A percentile compares a stretch with the other conserved stretches of the same genome.
These are phyloP conservation scores for Auriscalpium orientale DNA, from an alignment of 768 basidiomycete species.

Conservation along the genomic window DNA sequence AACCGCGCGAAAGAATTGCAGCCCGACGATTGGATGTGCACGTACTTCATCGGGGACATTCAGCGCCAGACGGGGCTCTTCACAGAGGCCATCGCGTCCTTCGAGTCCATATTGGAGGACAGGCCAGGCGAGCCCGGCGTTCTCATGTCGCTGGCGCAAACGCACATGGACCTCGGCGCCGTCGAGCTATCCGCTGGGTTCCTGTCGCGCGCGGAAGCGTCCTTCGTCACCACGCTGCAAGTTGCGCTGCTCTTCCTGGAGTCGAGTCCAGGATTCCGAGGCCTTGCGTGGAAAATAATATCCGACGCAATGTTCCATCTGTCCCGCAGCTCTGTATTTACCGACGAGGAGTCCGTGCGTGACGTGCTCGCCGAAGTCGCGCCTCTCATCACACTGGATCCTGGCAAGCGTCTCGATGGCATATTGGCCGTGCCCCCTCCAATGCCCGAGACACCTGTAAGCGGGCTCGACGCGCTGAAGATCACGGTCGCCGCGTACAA, in stretches of 20 bases:
- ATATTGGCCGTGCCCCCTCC: conserved; percentile 28
- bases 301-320: conserved; percentile 72
- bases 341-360: conserved; percentile 34
- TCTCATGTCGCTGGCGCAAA: conserved; percentile 60
- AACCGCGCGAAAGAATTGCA: conserved; percentile 63
- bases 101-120: conserved; percentile 45
- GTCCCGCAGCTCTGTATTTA: conserved; percentile 43
- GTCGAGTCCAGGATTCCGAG: conserved; percentile 53
- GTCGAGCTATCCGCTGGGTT: conserved; percentile 65
- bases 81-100: conserved; percentile 63
- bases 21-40: conserved; percentile 75
- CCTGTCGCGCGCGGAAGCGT: conserved; percentile 61
- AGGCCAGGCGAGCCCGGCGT: conserved; percentile 68
- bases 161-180: conserved; percentile 64
- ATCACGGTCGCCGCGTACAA: conserved; percentile 53
- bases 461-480: conserved; percentile 34
- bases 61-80: conserved; percentile 70
- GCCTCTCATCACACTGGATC: conserved; percentile 32
- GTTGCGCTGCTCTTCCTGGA: conserved; percentile 43
- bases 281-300: conserved; percentile 75
- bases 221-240: conserved; percentile 55
- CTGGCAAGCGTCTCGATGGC: conserved; percentile 34
- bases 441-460: conserved; percentile 13
- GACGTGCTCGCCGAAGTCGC: conserved; percentile 27
- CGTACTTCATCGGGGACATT: conserved; percentile 79